Evolutionary conservation across 352 stramenopile genomes (phyloP).

Genomic region (Globisporangium orthogonon): DNA sequence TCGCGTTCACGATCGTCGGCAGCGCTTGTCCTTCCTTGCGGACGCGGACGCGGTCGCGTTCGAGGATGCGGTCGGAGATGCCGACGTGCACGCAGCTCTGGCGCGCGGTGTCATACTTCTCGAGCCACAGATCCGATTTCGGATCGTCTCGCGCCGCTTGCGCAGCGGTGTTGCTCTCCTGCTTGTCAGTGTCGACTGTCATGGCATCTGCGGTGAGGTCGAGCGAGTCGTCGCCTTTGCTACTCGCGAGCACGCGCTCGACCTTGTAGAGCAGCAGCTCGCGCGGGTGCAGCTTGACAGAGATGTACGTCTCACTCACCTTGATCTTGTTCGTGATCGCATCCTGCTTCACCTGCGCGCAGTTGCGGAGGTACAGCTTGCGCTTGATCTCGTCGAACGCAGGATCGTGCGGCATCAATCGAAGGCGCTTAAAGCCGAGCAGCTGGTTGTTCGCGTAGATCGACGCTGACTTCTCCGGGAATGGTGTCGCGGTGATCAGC

Average conservation of each 20-base stretch:
- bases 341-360: slow-evolving; percentile 73
- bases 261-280: slow-evolving; percentile 71
- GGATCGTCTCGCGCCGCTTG: neutral
- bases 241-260: slow-evolving; percentile 43
- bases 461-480: slow-evolving; percentile 66
- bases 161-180: neutral
- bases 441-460: slow-evolving; percentile 89
- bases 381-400: slow-evolving; percentile 87
- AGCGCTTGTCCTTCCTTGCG: slow-evolving; percentile 12
- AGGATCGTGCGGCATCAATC: slow-evolving; percentile 52
- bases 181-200: slow-evolving; percentile 11
- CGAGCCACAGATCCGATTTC: slow-evolving; percentile 21
- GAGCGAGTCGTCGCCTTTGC: slow-evolving; percentile 29
- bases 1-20: slow-evolving; percentile 35
- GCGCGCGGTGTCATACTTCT: slow-evolving; percentile 43
- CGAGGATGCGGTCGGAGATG: slow-evolving; percentile 60
- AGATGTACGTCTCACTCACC: slow-evolving; percentile 71
- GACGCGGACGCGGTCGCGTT: slow-evolving; percentile 32
- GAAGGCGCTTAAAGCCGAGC: slow-evolving; percentile 73
- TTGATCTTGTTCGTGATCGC: slow-evolving; percentile 75
- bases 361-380: slow-evolving; percentile 84
- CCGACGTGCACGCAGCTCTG: slow-evolving; percentile 66
- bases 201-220: slow-evolving; percentile 38
- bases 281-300: slow-evolving; percentile 55
- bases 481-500: slow-evolving; percentile 83